Evolutionary conservation across 495 filamentous ascomycete species (phyloP).

Genomic region (Penicillium diatomitis): DNA sequence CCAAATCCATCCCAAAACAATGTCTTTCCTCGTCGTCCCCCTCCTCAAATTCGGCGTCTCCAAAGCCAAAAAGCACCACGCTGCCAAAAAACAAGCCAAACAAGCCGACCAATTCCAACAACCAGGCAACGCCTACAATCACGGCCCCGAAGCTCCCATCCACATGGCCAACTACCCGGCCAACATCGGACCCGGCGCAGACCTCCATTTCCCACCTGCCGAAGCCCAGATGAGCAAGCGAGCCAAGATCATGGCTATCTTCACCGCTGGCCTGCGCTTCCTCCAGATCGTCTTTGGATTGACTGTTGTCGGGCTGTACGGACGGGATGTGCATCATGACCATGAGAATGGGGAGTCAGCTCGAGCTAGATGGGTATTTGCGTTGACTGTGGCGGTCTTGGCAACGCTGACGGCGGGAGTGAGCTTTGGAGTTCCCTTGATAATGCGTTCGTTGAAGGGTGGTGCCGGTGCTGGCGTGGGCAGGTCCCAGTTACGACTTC

Average conservation of each 20-base stretch:
- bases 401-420: constrained; percentile 51
- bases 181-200: constrained; percentile 11
- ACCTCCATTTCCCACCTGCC: constrained; percentile 9
- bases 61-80: constrained; percentile 25
- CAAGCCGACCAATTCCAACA: constrained; percentile 17
- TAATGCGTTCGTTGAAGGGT: constrained; percentile 26
- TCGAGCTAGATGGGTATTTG: constrained; percentile 70
- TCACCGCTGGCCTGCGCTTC: constrained; percentile 47
- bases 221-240: constrained; percentile 2
- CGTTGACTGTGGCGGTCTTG: constrained; percentile 53
- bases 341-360: constrained; percentile 36
- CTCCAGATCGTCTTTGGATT: constrained; percentile 66
- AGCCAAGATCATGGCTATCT: constrained; percentile 6
- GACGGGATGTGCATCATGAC: constrained; percentile 54
- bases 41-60: constrained; percentile 21
- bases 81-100: constrained; percentile 22
- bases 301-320: constrained; percentile 72
- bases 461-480: background rate
- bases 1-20: constrained; percentile 2
- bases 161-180: constrained; percentile 16
- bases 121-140: constrained; percentile 3
- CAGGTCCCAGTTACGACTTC: constrained; percentile 10
- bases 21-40: constrained; percentile 26
- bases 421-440: constrained; percentile 48
- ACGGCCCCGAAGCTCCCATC: constrained; percentile 7